Evolutionary conservation across 306 rosid genomes (phyloP).

Genomic region (Lithocarpus polystachyus): DNA sequence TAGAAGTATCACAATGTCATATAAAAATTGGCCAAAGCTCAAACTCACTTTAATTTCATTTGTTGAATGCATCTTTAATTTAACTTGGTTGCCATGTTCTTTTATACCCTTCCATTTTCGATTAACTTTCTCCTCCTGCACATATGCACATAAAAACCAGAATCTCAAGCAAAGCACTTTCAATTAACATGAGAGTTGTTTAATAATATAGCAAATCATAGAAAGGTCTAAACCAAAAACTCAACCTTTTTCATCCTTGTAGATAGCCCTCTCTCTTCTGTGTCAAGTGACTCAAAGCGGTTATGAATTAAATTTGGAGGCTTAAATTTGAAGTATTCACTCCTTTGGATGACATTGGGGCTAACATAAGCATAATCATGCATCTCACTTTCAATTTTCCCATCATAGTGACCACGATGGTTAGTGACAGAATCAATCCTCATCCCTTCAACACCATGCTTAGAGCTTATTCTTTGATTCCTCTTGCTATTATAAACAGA

Average conservation of each 20-base stretch:
- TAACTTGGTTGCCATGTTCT: conserved; percentile 34
- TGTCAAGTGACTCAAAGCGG: conserved; percentile 31
- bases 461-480: conserved; percentile 45
- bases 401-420: conserved; percentile 52
- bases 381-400: conserved; percentile 38
- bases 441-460: conserved; percentile 51
- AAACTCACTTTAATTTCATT: conserved; percentile 66
- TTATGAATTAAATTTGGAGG: conserved; percentile 42
- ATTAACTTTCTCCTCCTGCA: conserved; percentile 53
- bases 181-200: neutral
- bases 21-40: conserved; percentile 16
- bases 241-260: conserved; percentile 44
- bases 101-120: conserved; percentile 48
- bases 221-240: conserved; percentile 18
- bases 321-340: conserved; percentile 47
- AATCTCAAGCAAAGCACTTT: conserved; percentile 20
- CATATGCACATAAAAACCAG: conserved; percentile 18
- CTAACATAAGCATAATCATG: conserved; percentile 40
- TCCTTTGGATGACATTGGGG: conserved; percentile 44
- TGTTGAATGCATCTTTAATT: conserved; percentile 43
- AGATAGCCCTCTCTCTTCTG: conserved; percentile 49
- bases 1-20: neutral
- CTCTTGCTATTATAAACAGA: conserved; percentile 44
- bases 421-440: conserved; percentile 51
- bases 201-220: neutral